These are phyloP conservation scores for Acanthamoeba royreba DNA, from an alignment of 208 protist species.

Conservation along the genomic window DNA sequence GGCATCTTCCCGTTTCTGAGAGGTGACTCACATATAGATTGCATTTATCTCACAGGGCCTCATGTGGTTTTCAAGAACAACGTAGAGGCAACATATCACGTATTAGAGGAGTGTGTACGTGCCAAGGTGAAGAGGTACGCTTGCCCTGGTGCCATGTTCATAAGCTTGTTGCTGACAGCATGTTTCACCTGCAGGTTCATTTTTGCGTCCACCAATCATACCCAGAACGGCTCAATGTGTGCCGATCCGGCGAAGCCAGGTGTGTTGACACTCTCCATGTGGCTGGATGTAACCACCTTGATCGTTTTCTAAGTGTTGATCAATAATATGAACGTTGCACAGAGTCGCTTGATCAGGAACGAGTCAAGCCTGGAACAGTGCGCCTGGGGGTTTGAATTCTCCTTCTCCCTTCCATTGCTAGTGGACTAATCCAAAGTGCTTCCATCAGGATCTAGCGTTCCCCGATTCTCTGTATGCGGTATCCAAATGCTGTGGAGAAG, in stretches of 20 bases:
- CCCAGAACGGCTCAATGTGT: not conserved
- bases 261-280: not conserved
- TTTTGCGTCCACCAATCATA: slow-evolving; percentile 3
- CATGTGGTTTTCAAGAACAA: not conserved
- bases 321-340: not conserved
- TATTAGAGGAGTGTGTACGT: not conserved
- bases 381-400: not conserved
- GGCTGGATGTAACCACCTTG: not conserved
- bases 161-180: not conserved
- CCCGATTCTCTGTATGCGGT: not conserved
- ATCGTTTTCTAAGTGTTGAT: not conserved
- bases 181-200: not conserved
- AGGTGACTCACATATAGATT: not conserved
- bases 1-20: not conserved
- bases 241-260: not conserved
- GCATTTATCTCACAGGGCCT: not conserved
- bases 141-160: not conserved
- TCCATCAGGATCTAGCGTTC: not conserved
- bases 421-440: not conserved
- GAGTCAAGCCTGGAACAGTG: not conserved
- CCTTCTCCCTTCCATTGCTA: not conserved
- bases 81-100: not conserved
- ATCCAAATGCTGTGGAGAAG: not conserved
- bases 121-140: not conserved
- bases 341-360: not conserved